These are phyloP conservation scores for Eustoma russellianum DNA, from an alignment of 257 asterid genomes.

Conservation along the genomic window DNA sequence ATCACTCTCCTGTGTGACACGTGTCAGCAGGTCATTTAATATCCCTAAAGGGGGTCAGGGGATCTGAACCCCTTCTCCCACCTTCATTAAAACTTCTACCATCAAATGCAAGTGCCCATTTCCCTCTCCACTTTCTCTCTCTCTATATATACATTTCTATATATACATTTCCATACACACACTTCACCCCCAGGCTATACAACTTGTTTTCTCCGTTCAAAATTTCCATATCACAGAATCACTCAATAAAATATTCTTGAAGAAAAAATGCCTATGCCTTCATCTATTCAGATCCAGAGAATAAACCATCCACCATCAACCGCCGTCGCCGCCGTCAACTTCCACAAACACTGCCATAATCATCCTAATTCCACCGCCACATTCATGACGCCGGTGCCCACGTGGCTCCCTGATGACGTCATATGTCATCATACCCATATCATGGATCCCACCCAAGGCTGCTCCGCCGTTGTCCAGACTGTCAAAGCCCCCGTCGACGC, in stretches of 20 bases:
- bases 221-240: not conserved
- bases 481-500: conserved; percentile 43
- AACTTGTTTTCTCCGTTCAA: not conserved
- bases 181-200: not conserved
- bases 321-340: conserved; percentile 1
- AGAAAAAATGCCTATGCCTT: conserved; percentile 34
- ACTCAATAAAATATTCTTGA: not conserved
- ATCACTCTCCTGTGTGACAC: no score
- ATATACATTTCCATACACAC: not conserved
- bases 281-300: conserved; percentile 52
- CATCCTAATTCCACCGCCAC: not conserved
- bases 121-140: conserved; percentile 2
- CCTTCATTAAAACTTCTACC: conserved; percentile 14
- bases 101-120: conserved; percentile 29
- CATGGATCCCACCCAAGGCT: conserved; percentile 52
- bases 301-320: conserved; percentile 20
- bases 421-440: conserved; percentile 57
- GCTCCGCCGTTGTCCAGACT: conserved; percentile 52
- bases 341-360: conserved; percentile 21
- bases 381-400: conserved; percentile 31
- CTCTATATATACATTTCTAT: no score
- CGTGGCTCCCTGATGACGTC: conserved; percentile 31
- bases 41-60: no score
- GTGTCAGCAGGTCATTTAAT: no score
- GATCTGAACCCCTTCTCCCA: no score